Evolutionary conservation across 2,329 filamentous ascomycete species (phyloP).

Genomic region (Emericellopsis atlantica): DNA sequence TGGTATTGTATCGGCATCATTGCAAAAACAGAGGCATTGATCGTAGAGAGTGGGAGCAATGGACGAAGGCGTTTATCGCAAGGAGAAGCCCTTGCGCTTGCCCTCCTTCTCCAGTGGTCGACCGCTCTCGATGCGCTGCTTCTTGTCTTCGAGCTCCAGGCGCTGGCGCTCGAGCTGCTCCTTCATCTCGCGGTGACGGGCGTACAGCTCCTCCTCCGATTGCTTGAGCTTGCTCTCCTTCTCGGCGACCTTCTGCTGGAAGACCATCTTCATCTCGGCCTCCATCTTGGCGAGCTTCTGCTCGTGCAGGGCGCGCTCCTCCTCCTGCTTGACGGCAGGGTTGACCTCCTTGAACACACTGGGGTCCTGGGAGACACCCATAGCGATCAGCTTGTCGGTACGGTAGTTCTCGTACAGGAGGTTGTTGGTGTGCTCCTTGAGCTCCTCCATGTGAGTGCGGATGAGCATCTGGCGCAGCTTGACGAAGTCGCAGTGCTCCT

Average conservation of each 20-base stretch:
- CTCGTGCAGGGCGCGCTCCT: conserved; percentile 95
- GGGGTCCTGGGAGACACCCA: conserved; percentile 97
- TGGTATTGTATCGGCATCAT: conserved; percentile 49
- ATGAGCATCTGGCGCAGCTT: conserved; percentile 99
- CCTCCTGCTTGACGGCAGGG: conserved; percentile 98
- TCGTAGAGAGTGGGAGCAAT: conserved; percentile 25
- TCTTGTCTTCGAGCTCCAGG: conserved; percentile 96
- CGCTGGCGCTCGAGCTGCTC: conserved; percentile 95
- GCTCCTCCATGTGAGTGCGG: conserved; percentile 99
- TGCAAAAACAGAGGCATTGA: conserved; percentile 37
- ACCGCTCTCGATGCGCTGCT: conserved; percentile 85
- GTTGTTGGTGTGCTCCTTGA: conserved; percentile 99
- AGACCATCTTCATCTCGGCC: conserved; percentile 99
- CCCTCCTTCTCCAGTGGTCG: conserved; percentile 93
- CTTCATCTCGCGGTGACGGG: conserved; percentile 98
- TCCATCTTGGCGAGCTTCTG: conserved; percentile 99
- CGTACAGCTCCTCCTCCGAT: conserved; percentile 97
- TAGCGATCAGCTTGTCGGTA: conserved; percentile 95
- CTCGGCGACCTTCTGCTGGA: conserved; percentile 99
- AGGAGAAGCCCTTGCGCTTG: conserved; percentile 98
- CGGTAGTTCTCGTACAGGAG: conserved; percentile 98
- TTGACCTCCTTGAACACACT: conserved; percentile 99
- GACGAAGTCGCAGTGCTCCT: conserved; percentile 99
- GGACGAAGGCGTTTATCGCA: conserved; percentile 52
- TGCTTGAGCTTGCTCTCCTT: conserved; percentile 99